These are phyloP conservation scores for Aspergillus calidoustus DNA, from an alignment of 2,329 filamentous ascomycete species.

Conservation along the genomic window DNA sequence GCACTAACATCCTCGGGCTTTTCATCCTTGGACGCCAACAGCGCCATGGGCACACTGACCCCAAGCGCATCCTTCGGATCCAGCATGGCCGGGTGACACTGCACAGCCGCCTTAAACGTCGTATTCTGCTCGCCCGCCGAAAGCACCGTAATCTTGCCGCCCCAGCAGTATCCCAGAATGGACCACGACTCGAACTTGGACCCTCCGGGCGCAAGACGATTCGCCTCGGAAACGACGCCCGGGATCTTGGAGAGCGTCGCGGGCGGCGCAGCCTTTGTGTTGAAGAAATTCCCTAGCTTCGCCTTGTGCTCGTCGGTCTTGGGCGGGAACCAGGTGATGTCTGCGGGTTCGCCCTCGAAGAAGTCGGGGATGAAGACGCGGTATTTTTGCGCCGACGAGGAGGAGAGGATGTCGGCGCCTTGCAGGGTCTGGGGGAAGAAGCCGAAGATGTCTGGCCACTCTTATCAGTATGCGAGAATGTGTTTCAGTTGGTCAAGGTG, in stretches of 20 bases:
- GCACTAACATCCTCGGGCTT: constrained; percentile 51
- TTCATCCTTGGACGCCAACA: constrained; percentile 64
- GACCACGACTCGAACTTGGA: constrained; percentile 58
- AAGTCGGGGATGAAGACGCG: constrained; percentile 91
- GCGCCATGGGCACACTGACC: constrained; percentile 60
- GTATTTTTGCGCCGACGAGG: constrained; percentile 68
- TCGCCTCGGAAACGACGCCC: constrained; percentile 59
- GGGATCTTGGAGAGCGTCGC: constrained; percentile 61
- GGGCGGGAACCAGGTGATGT: constrained; percentile 65
- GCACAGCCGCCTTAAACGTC: constrained; percentile 61
- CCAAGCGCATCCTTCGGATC: constrained; percentile 61
- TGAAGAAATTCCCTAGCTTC: constrained; percentile 65
- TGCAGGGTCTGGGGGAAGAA: constrained; percentile 67
- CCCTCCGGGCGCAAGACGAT: constrained; percentile 46
- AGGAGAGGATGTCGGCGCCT: constrained; percentile 66
- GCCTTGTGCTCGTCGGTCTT: constrained; percentile 63
- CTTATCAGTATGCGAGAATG: not conserved
- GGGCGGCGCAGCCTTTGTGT: constrained; percentile 60
- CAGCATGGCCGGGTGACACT: constrained; percentile 65
- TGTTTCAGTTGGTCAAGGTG: too few relatives aligned
- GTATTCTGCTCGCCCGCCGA: constrained; percentile 53
- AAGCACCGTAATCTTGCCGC: constrained; percentile 61
- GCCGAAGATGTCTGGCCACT: constrained; percentile 62
- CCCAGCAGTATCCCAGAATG: constrained; percentile 66
- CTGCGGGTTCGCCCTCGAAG: constrained; percentile 76